Percentiles rank a stretch among this genome's conserved stretches.
phyloP scores from a whole-genome alignment of 1,139 yeast species.

The Taphrina deformans region DNA sequence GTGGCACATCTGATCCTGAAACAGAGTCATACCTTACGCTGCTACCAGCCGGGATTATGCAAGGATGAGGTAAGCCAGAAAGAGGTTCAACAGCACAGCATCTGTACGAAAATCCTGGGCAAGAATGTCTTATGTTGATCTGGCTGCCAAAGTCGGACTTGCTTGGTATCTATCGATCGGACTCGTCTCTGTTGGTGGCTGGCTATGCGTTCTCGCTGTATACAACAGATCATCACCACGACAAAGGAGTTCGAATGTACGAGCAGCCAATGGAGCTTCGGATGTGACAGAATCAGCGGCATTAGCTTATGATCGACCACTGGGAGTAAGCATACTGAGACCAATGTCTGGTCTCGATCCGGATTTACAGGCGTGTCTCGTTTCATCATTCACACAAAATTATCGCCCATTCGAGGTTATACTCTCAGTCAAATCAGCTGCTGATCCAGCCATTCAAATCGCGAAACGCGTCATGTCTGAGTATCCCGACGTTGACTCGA shows the following conservation, averaged over 20 bases:
- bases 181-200: conserved; percentile 4
- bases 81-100: too few relatives aligned
- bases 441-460: conserved; percentile 66
- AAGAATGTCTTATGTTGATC: background rate
- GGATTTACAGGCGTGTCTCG: conserved; percentile 66
- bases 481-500: conserved; percentile 62
- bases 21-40: background rate
- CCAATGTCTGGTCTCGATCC: conserved; percentile 86
- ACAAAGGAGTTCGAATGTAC: background rate
- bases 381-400: conserved; percentile 65
- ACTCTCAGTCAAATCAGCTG: conserved; percentile 66
- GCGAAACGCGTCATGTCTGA: conserved; percentile 54
- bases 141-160: background rate
- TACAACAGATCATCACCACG: background rate
- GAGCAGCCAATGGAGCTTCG: background rate
- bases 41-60: too few relatives aligned
- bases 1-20: background rate
- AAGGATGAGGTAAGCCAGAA: too few relatives aligned
- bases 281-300: background rate
- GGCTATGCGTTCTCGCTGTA: background rate
- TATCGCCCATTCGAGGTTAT: conserved; percentile 73
- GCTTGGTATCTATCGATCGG: background rate
- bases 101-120: too few relatives aligned
- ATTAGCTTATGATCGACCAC: background rate
- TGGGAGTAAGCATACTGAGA: conserved; percentile 69